These are phyloP conservation scores for Hawksworthiomyces lignivorus DNA, from an alignment of 2,329 filamentous ascomycete species.

Conservation along the genomic window DNA sequence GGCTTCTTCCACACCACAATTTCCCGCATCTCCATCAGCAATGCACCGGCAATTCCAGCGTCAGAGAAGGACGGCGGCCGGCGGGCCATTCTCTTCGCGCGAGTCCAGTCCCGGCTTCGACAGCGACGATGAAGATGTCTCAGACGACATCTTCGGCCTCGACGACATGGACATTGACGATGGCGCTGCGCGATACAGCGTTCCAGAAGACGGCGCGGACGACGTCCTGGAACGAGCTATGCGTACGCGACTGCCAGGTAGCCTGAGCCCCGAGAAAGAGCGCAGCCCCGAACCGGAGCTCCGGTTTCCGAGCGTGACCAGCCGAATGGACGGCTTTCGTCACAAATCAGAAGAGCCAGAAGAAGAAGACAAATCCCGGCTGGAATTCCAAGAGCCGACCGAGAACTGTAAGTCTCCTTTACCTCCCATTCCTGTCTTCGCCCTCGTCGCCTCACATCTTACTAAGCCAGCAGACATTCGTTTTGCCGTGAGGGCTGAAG, in stretches of 20 bases:
- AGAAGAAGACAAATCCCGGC: conserved; percentile 18
- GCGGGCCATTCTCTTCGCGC: conserved; percentile 12
- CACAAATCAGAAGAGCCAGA: neutral
- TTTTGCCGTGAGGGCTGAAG: conserved; percentile 79
- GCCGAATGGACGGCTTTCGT: conserved; percentile 1
- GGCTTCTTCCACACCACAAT: no score
- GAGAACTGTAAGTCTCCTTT: conserved; percentile 43
- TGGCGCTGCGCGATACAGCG: conserved; percentile 9
- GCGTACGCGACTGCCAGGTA: conserved; percentile 47
- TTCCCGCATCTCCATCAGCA: neutral
- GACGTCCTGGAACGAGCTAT: conserved; percentile 43
- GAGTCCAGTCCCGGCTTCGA: conserved; percentile 28
- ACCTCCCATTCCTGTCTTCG: no score
- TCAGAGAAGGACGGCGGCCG: neutral
- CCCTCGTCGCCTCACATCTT: no score
- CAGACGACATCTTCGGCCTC: conserved; percentile 18
- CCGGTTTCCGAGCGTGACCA: conserved; percentile 21
- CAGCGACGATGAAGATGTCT: conserved; percentile 24
- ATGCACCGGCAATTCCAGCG: conserved; percentile 3
- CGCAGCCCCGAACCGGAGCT: conserved; percentile 39
- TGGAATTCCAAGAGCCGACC: conserved; percentile 24
- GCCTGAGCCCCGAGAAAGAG: conserved; percentile 47
- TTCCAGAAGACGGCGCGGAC: conserved; percentile 23
- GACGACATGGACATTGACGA: conserved; percentile 10
- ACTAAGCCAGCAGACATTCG: conserved; percentile 62